These are phyloP conservation scores for Cajanus cajan DNA, from an alignment of 306 rosid genomes.

Conservation along the genomic window DNA sequence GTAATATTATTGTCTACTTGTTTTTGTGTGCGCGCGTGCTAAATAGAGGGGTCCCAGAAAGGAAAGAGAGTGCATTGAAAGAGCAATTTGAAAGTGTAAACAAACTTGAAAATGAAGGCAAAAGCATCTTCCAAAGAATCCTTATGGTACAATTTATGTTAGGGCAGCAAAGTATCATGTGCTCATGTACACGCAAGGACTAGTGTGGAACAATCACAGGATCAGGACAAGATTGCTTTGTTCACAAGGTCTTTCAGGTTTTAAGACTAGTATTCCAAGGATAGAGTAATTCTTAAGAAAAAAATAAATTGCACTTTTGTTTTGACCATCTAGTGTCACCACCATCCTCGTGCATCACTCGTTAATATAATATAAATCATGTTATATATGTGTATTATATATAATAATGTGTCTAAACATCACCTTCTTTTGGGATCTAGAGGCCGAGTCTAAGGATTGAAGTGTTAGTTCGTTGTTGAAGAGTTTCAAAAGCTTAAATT, in stretches of 20 bases:
- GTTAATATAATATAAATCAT: background rate
- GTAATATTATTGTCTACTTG: background rate
- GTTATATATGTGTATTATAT: background rate
- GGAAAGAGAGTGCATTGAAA: slow-evolving; percentile 25
- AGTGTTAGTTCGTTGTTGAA: background rate
- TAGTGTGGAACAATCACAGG: slow-evolving; percentile 33
- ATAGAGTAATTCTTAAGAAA: slow-evolving; percentile 38
- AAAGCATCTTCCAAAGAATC: slow-evolving; percentile 42
- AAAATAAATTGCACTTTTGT: background rate
- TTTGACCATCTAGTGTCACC: slow-evolving; percentile 22
- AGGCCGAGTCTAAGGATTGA: background rate
- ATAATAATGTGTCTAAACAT: background rate
- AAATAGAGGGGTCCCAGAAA: background rate
- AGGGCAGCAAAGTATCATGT: slow-evolving; percentile 47
- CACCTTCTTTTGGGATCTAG: background rate
- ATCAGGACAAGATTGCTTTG: slow-evolving; percentile 35
- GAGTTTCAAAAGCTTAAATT: background rate
- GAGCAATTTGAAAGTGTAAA: slow-evolving; percentile 35
- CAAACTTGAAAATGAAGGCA: slow-evolving; percentile 51
- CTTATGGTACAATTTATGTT: slow-evolving; percentile 40
- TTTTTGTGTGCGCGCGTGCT: background rate
- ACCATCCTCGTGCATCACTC: background rate
- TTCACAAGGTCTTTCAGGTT: slow-evolving; percentile 32
- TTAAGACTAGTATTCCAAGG: slow-evolving; percentile 21
- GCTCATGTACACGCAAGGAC: slow-evolving; percentile 33